These are phyloP conservation scores for Cercospora zeae-maydis DNA, from an alignment of 2,329 filamentous ascomycete genomes.

Conservation along the genomic window DNA sequence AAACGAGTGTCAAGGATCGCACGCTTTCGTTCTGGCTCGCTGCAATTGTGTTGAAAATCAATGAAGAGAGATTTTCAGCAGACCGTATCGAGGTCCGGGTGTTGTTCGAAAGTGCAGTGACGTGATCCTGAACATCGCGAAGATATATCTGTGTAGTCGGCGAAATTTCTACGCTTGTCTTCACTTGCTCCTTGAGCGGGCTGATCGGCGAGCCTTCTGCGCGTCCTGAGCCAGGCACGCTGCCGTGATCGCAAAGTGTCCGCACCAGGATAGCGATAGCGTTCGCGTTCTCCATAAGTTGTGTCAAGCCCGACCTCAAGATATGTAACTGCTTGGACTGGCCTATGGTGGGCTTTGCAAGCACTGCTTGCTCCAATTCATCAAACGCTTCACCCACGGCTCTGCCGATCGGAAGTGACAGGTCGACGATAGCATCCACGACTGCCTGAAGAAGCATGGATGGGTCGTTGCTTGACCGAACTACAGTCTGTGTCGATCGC, in stretches of 20 bases:
- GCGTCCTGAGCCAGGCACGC: conserved; percentile 31
- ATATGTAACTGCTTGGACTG: conserved; percentile 70
- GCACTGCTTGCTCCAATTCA: conserved; percentile 79
- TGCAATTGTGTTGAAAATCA: conserved; percentile 92
- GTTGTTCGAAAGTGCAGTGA: conserved; percentile 73
- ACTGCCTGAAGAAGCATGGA: conserved; percentile 86
- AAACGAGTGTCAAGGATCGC: conserved; percentile 81
- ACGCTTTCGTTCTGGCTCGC: conserved; percentile 88
- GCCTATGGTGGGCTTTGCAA: conserved; percentile 72
- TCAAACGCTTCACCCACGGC: conserved; percentile 83
- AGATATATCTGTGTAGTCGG: conserved; percentile 80
- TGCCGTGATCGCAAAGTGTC: conserved; percentile 77
- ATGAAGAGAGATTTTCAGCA: conserved; percentile 71
- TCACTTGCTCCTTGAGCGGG: conserved; percentile 4
- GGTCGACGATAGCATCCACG: conserved; percentile 84
- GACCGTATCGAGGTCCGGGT: conserved; percentile 76
- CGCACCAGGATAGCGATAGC: conserved; percentile 79
- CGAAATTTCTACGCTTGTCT: conserved; percentile 66
- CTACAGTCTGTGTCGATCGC: conserved; percentile 70
- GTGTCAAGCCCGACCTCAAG: conserved; percentile 72
- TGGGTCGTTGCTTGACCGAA: conserved; percentile 80
- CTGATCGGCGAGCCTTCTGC: conserved; percentile 5
- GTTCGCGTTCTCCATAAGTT: conserved; percentile 75
- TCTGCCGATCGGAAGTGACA: conserved; percentile 79
- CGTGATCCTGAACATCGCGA: conserved; percentile 84